Evolutionary conservation across 257 asterid genomes (phyloP), one percentile per base, ranked within the genome.

Genomic region (Salvia splendens): DNA sequence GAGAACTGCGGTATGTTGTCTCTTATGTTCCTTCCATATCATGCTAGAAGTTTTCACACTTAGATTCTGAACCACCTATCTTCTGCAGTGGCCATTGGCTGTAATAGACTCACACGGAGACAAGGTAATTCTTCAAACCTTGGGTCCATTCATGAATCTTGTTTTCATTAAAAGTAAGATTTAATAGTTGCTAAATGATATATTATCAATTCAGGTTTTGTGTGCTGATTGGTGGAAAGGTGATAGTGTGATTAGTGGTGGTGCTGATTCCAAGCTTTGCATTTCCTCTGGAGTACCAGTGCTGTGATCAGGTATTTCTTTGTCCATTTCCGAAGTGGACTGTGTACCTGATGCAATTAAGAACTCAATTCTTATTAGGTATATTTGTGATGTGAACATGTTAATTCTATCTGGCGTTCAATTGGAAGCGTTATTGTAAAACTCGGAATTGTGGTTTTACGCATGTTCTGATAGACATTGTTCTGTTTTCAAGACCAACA

Each of bases 161-260:
- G 11, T 53, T 38, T 42, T 32, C 28, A 5, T 62, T 48, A 51
- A 10, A 16, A 50, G 40, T 59, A 45, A 56, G 7, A 16, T 55
- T 33, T 59, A 43, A 40, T 61, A 36, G 60, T 61, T 66, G 51
- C 20, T 38, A 42, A 73, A 68, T 50, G 10, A 49, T 45, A 12
- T 66, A 6, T 47, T 64, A 46, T 73, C 64, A 32, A 72, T 71
- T 20, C 74, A 94, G 99, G 96, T 88, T n/a, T 80, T 94, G 46
- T 85, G 91, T 79, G 95, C 82, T 24, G 99, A 85, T 65, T 94
- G 99, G 99, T 94, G 99, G 99, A 85, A 64, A 82, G 78, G 76
- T 33, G 85, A 88, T 52, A 77, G 87, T 60, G 85, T 94, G 50
- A 60, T 94, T 65, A 91, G 96, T 53, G 99, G 99, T 28, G 96